A percentile compares a stretch with the other conserved stretches of the same genome.
Evolutionary conservation across 2,329 filamentous ascomycete species (phyloP).

Genomic region (Cercospora berteroae): DNA sequence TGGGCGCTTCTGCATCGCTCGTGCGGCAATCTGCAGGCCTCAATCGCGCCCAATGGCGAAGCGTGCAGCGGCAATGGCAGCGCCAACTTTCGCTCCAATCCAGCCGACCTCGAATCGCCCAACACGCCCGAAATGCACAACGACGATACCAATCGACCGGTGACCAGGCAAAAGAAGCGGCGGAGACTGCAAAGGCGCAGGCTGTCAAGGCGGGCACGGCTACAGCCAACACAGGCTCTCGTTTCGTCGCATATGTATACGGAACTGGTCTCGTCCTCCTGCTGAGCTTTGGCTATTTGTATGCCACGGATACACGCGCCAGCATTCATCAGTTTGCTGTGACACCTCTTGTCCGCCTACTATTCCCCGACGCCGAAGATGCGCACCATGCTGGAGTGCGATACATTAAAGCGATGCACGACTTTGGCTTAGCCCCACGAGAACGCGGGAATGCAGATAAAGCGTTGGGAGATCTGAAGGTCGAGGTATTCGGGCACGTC

Average conservation of each 20-base stretch:
- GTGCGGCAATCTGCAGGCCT: constrained; percentile 21
- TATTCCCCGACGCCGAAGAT: constrained; percentile 78
- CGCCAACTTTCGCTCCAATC: constrained; percentile 26
- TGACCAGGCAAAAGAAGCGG: constrained; percentile 9
- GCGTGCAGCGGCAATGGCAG: constrained; percentile 28
- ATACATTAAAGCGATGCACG: constrained; percentile 69
- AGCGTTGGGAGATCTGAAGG: constrained; percentile 51
- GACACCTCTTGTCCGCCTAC: constrained; percentile 61
- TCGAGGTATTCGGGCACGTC: constrained; percentile 71
- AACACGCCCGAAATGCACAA: constrained; percentile 11
- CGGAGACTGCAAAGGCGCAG: constrained; percentile 7
- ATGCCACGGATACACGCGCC: constrained; percentile 55
- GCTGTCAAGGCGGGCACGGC: constrained; percentile 36
- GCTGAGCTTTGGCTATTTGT: constrained; percentile 49
- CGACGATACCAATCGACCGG: constrained; percentile 21
- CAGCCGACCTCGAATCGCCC: constrained; percentile 9
- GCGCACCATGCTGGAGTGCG: constrained; percentile 80
- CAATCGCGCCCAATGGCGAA: constrained; percentile 27
- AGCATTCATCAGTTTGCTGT: constrained; percentile 54
- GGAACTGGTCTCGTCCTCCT: constrained; percentile 55
- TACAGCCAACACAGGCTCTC: constrained; percentile 41
- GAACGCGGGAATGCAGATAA: constrained; percentile 67
- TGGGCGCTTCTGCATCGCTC: constrained; percentile 23
- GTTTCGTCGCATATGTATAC: constrained; percentile 52
- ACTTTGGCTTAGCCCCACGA: constrained; percentile 73